Percentiles rank a stretch among this genome's conserved stretches.
Conservation (phyloP, 2,329 filamentous ascomycete species). For the Aspergillus hortae region DNA sequence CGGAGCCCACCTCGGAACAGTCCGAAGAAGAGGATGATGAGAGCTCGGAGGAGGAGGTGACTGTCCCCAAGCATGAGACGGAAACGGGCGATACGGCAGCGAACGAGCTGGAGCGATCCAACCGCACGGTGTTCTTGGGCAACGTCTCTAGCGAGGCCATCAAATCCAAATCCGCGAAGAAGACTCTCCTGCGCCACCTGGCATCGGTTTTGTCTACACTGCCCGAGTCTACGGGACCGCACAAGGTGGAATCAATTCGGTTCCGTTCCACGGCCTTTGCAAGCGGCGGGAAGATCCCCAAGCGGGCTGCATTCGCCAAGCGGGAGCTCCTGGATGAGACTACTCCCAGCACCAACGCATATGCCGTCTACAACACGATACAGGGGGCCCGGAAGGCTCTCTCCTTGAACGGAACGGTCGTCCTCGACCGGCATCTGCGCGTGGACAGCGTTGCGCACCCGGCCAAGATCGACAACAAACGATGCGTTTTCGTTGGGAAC, state of each 20-base stretch:
- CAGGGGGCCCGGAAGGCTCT: conserved; percentile 73
- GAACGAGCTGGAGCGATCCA: conserved; percentile 74
- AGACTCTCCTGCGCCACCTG: conserved; percentile 71
- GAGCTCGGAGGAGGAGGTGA: conserved; percentile 30
- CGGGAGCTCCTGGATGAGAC: conserved; percentile 88
- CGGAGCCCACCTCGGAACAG: conserved; percentile 40
- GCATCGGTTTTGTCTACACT: conserved; percentile 65
- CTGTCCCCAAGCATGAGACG: conserved; percentile 38
- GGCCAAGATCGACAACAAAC: conserved; percentile 72
- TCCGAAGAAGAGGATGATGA: conserved; percentile 30
- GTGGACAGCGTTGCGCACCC: conserved; percentile 92
- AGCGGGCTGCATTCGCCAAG: conserved; percentile 90
- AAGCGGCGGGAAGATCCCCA: conserved; percentile 67
- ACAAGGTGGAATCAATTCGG: conserved; percentile 83
- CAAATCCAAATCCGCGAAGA: conserved; percentile 75
- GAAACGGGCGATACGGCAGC: conserved; percentile 33
- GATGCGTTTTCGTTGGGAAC: conserved; percentile 95
- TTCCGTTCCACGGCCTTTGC: conserved; percentile 92
- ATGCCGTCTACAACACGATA: conserved; percentile 78
- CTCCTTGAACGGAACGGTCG: conserved; percentile 74
- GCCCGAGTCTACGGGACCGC: conserved; percentile 49
- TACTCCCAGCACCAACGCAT: conserved; percentile 89
- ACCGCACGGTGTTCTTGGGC: conserved; percentile 85
- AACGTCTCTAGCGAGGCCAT: conserved; percentile 85
- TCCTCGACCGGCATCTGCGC: conserved; percentile 83